A percentile compares a stretch with the other conserved stretches of the same genome.
phyloP scores from a whole-genome alignment of 768 basidiomycete genomes.

The Trametes meyenii region DNA sequence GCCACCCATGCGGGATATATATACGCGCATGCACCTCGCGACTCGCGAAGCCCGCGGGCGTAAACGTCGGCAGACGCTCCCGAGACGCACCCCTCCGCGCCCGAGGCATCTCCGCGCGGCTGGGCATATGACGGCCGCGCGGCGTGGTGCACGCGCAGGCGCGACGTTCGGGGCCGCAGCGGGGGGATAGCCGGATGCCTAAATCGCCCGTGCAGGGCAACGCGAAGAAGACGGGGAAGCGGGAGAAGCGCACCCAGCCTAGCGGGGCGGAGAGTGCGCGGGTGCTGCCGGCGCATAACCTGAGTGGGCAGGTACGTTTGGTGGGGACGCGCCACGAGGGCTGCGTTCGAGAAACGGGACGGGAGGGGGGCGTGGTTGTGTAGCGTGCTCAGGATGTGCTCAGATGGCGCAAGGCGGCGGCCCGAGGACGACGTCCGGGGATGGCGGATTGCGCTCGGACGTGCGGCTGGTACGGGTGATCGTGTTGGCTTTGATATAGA shows the following conservation, averaged over 20 bases:
- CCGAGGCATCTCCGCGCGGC: slow-evolving; percentile 3
- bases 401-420: background rate
- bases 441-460: background rate
- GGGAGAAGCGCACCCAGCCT: background rate
- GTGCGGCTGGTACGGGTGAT: too few species aligned
- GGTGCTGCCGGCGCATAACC: background rate
- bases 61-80: background rate
- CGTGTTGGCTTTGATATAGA: too few species aligned
- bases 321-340: background rate
- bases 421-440: background rate
- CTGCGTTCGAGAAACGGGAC: background rate
- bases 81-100: background rate
- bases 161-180: slow-evolving; percentile 4
- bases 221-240: too few species aligned
- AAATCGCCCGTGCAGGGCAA: too few species aligned
- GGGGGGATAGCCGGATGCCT: background rate
- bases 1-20: background rate
- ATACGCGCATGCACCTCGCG: background rate
- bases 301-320: too few species aligned
- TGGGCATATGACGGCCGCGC: background rate
- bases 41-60: too few species aligned
- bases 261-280: background rate
- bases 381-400: background rate
- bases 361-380: too few species aligned
- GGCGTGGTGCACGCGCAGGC: too few species aligned